phyloP scores from a whole-genome alignment of 2,329 filamentous ascomycete genomes.

The Monilinia aucupariae region DNA sequence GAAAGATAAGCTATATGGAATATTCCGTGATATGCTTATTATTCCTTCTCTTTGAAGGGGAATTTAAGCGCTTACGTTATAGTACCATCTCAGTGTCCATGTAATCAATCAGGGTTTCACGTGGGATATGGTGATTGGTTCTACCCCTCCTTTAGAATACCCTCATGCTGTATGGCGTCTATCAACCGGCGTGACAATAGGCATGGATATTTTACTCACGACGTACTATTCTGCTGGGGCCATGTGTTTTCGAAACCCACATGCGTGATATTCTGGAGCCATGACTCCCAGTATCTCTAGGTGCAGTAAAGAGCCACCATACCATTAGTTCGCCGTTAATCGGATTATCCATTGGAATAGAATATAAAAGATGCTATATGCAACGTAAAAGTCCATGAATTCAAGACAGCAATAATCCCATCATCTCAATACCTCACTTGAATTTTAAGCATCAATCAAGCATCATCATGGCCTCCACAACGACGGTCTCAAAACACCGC shows the following conservation, averaged over 20 bases:
- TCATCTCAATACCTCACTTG: not conserved
- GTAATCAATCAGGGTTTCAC: too few species aligned
- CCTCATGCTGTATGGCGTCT: too few species aligned
- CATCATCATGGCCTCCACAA: not conserved
- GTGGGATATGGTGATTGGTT: too few species aligned
- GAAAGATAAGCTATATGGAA: too few species aligned
- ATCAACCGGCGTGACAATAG: too few species aligned
- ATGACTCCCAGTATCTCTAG: not conserved
- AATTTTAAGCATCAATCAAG: not conserved
- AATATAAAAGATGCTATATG: not conserved
- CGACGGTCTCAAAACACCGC: not conserved
- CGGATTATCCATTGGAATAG: not conserved
- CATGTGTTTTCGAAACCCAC: too few species aligned
- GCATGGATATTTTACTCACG: not conserved
- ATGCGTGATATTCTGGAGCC: not conserved
- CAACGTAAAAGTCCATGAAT: not conserved
- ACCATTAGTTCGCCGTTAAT: not conserved
- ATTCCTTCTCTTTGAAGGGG: not conserved
- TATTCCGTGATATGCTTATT: too few species aligned
- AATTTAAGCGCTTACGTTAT: not conserved
- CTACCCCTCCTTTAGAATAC: too few species aligned
- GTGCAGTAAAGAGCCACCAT: too few species aligned
- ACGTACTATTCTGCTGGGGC: not conserved
- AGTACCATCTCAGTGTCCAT: not conserved
- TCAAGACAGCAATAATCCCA: not conserved